Evolutionary conservation across 495 filamentous ascomycete genomes (phyloP).

Genomic region (Daldinia childiae): DNA sequence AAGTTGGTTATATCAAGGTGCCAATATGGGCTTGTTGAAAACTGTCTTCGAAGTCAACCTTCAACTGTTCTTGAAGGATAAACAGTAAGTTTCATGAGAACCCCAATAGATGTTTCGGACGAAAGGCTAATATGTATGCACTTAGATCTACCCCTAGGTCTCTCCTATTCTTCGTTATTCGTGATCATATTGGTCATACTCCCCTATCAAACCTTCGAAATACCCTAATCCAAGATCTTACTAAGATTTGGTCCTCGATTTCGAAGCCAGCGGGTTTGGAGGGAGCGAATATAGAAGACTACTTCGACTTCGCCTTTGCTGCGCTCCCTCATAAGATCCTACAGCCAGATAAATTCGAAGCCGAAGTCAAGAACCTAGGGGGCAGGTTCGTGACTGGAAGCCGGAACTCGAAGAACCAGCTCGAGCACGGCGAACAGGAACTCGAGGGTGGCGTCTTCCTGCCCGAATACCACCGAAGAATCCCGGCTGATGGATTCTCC

Average conservation of each 20-base stretch:
- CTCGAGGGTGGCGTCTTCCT: slow-evolving; percentile 82
- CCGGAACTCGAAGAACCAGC: slow-evolving; percentile 65
- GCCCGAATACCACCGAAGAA: slow-evolving; percentile 93
- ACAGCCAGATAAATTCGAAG: slow-evolving; percentile 89
- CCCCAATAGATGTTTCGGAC: background rate
- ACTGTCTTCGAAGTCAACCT: slow-evolving; percentile 99
- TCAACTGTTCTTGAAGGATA: slow-evolving; percentile 94
- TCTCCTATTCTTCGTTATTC: slow-evolving; percentile 97
- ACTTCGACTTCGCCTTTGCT: slow-evolving; percentile 98
- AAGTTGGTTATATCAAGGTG: slow-evolving; percentile 98
- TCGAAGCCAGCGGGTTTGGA: slow-evolving; percentile 91
- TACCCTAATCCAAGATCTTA: slow-evolving; percentile 89
- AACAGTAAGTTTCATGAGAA: slow-evolving; percentile 67
- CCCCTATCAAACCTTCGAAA: slow-evolving; percentile 87
- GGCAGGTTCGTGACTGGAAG: slow-evolving; percentile 84
- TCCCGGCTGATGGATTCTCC: slow-evolving; percentile 94
- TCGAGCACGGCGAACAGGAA: slow-evolving; percentile 70
- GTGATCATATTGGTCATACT: slow-evolving; percentile 92
- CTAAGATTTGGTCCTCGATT: slow-evolving; percentile 88
- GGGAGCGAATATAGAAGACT: slow-evolving; percentile 88
- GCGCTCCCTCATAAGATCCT: slow-evolving; percentile 96
- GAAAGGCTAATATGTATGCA: slow-evolving; percentile 40
- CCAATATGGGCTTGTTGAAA: slow-evolving; percentile 98
- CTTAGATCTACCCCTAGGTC: slow-evolving; percentile 85
- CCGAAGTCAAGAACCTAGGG: slow-evolving; percentile 81